phyloP scores from a whole-genome alignment of 2,329 filamentous ascomycete species.

The Fusarium praegraminearum region DNA sequence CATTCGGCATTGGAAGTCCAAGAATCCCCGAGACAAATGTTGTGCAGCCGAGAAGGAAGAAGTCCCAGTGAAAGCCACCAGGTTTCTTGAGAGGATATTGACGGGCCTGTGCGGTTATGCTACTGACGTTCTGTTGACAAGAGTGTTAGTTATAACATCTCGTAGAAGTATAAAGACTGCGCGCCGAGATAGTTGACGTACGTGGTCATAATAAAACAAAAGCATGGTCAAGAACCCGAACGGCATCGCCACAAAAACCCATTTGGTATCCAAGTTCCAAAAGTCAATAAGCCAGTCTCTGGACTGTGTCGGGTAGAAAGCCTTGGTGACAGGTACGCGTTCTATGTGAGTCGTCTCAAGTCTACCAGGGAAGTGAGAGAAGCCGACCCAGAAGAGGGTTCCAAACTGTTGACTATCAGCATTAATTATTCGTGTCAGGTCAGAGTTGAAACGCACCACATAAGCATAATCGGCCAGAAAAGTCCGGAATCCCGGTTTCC shows the following conservation, averaged over 20 bases:
- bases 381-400: slow-evolving; percentile 6
- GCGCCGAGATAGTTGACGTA: too few relatives aligned
- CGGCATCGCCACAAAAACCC: neutral
- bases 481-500: neutral
- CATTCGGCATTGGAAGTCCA: slow-evolving; percentile 3
- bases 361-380: slow-evolving; percentile 7
- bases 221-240: slow-evolving; percentile 11
- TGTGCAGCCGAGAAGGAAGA: slow-evolving; percentile 3
- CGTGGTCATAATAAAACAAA: slow-evolving; percentile 8
- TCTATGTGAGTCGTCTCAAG: neutral
- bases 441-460: neutral
- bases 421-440: too few relatives aligned
- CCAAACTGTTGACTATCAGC: neutral
- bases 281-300: slow-evolving; percentile 10
- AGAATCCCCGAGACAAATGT: slow-evolving; percentile 8
- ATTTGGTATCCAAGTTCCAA: slow-evolving; percentile 4
- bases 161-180: too few relatives aligned
- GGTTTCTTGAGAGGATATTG: slow-evolving; percentile 8
- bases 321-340: neutral
- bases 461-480: slow-evolving; percentile 8
- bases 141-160: neutral
- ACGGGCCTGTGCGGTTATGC: slow-evolving; percentile 3
- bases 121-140: neutral
- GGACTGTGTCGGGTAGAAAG: neutral
- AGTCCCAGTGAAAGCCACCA: slow-evolving; percentile 10